Conservation (phyloP, 2,329 filamentous ascomycete species). For the Blastomyces emzantsi region DNA sequence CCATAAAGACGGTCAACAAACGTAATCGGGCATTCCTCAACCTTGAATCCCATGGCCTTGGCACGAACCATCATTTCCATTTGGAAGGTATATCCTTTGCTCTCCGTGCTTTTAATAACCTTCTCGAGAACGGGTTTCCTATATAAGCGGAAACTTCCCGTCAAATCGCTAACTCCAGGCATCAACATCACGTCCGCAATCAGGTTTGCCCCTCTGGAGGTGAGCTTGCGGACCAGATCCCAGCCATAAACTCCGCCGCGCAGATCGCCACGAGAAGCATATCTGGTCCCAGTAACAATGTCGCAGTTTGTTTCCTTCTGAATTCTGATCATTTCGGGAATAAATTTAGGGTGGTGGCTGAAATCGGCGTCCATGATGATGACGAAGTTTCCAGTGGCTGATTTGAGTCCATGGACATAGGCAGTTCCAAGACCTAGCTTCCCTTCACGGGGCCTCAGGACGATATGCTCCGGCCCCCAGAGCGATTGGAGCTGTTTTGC, state of each 20-base stretch:
- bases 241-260: conserved; percentile 83
- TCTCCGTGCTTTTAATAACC: conserved; percentile 83
- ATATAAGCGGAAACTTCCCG: conserved; percentile 89
- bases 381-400: conserved; percentile 83
- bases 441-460: conserved; percentile 79
- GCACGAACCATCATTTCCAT: conserved; percentile 99
- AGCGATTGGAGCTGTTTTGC: conserved; percentile 82
- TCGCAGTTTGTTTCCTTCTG: conserved; percentile 77
- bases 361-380: conserved; percentile 99
- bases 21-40: conserved; percentile 90
- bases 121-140: conserved; percentile 83
- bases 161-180: conserved; percentile 91
- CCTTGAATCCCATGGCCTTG: conserved; percentile 88
- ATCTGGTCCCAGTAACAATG: conserved; percentile 93
- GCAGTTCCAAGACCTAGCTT: conserved; percentile 96
- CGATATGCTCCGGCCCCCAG: conserved; percentile 65
- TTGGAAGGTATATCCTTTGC: conserved; percentile 97
- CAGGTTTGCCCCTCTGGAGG: conserved; percentile 72
- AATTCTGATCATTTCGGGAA: conserved; percentile 79
- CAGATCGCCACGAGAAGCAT: conserved; percentile 59
- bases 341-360: conserved; percentile 98
- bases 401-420: conserved; percentile 90
- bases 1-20: conserved; percentile 96
- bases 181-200: conserved; percentile 91
- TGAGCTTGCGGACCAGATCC: conserved; percentile 78